Evolutionary conservation across 176 grass and related monocot genomes (phyloP).

Genomic region (Cymbopogon citratus): DNA sequence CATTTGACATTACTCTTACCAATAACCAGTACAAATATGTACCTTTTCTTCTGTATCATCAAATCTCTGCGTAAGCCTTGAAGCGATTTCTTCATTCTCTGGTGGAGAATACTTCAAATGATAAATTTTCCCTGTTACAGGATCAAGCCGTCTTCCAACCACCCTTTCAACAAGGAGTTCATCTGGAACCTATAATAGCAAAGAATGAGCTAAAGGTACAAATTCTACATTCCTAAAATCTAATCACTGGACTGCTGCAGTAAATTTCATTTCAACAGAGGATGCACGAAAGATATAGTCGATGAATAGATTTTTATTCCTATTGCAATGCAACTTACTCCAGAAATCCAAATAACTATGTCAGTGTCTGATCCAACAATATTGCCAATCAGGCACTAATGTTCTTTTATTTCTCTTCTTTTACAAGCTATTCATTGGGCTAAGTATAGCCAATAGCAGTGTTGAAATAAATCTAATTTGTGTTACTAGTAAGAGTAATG

Average conservation of each 20-base stretch:
- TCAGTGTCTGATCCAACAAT: not conserved
- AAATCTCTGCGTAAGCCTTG: slow-evolving; percentile 87
- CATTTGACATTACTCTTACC: not conserved
- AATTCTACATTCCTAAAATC: not conserved
- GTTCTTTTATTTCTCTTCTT: no score
- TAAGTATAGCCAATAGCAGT: no score
- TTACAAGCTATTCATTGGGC: no score
- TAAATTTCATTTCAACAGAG: not conserved
- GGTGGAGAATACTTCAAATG: slow-evolving; percentile 94
- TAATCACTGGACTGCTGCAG: slow-evolving; percentile 1
- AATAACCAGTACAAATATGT: slow-evolving; percentile 11
- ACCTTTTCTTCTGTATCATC: slow-evolving; percentile 99
- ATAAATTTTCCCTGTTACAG: slow-evolving; percentile 93
- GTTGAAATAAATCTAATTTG: no score
- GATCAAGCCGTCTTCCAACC: slow-evolving; percentile 83
- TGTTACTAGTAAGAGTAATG: no score
- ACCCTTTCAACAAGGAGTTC: slow-evolving; percentile 88
- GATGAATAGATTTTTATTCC: not conserved
- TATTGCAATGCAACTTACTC: not conserved
- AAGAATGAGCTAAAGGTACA: slow-evolving; percentile 11
- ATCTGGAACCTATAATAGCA: slow-evolving; percentile 58
- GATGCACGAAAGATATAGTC: not conserved
- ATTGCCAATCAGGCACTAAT: no score
- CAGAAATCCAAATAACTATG: not conserved
- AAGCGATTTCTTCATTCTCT: slow-evolving; percentile 89